phyloP scores from a whole-genome alignment of 352 stramenopile genomes.

The Phytophthora kernoviae region DNA sequence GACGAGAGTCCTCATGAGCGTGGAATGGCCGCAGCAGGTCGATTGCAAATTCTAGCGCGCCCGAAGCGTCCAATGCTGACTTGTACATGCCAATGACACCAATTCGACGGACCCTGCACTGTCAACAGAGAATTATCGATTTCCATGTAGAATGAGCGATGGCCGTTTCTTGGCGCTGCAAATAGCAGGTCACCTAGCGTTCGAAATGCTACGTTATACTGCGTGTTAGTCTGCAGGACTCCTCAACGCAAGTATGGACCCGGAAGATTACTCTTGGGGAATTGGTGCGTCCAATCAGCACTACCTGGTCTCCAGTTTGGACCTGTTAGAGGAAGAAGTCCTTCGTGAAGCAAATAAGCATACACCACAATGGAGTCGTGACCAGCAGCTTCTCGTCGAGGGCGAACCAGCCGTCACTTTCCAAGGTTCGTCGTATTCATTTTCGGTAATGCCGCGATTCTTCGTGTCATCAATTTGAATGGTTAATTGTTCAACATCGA shows the following conservation, averaged over 20 bases:
- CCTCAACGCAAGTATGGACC: conserved; percentile 20
- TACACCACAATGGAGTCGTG: conserved; percentile 6
- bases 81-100: conserved; percentile 46
- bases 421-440: conserved; percentile 15
- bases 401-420: conserved; percentile 31
- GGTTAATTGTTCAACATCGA: background rate
- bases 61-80: conserved; percentile 41
- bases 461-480: background rate
- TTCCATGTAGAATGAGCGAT: background rate
- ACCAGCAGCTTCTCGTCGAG: conserved; percentile 31
- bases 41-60: conserved; percentile 56
- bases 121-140: too few relatives aligned
- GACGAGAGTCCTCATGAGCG: conserved; percentile 42
- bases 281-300: conserved; percentile 10
- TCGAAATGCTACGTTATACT: background rate
- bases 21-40: conserved; percentile 57
- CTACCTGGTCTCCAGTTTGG: conserved; percentile 23
- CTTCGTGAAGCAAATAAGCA: conserved; percentile 13
- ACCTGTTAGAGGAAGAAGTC: conserved; percentile 31
- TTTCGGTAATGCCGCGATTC: background rate
- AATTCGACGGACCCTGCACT: background rate
- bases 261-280: conserved; percentile 14
- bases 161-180: conserved; percentile 30
- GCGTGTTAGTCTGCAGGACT: background rate
- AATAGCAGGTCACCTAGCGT: conserved; percentile 10